A percentile compares a stretch with the other conserved stretches of the same genome.
Evolutionary conservation across 2,329 filamentous ascomycete species (phyloP).

Genomic region (Colletotrichum spinosum): DNA sequence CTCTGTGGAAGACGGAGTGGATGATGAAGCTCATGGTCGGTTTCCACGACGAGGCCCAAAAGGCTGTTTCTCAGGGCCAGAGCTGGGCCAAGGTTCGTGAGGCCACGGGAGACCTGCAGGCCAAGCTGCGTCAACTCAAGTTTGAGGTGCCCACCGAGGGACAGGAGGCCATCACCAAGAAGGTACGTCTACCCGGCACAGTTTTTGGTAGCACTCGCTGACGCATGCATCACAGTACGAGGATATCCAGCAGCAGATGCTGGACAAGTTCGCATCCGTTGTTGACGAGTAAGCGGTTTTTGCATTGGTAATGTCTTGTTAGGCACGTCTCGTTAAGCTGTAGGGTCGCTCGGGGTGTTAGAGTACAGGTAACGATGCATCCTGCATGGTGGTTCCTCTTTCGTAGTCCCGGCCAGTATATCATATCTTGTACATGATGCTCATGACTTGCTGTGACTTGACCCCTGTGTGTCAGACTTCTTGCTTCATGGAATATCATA

Average conservation of each 20-base stretch:
- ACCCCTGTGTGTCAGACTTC: not conserved
- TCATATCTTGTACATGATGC: slow-evolving; percentile 37
- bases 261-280: slow-evolving; percentile 96
- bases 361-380: slow-evolving; percentile 25
- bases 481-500: not conserved
- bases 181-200: slow-evolving; percentile 64
- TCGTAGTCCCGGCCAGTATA: slow-evolving; percentile 36
- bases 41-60: slow-evolving; percentile 97
- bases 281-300: slow-evolving; percentile 81
- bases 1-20: slow-evolving; percentile 99
- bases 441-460: not conserved
- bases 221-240: slow-evolving; percentile 75
- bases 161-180: slow-evolving; percentile 83
- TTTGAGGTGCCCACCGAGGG: slow-evolving; percentile 93
- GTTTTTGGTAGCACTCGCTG: slow-evolving; percentile 51
- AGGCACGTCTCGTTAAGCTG: slow-evolving; percentile 25
- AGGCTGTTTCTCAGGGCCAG: slow-evolving; percentile 91
- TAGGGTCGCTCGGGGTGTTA: slow-evolving; percentile 30
- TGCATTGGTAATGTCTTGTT: slow-evolving; percentile 14
- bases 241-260: slow-evolving; percentile 89
- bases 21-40: slow-evolving; percentile 99
- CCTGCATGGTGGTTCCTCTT: slow-evolving; percentile 32
- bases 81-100: slow-evolving; percentile 95
- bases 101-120: slow-evolving; percentile 87
- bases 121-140: slow-evolving; percentile 89